Evolutionary conservation across 192 early-diverging fungal species (phyloP), one percentile per base, ranked within the genome.

Genomic region (Geranomyces variabilis): DNA sequence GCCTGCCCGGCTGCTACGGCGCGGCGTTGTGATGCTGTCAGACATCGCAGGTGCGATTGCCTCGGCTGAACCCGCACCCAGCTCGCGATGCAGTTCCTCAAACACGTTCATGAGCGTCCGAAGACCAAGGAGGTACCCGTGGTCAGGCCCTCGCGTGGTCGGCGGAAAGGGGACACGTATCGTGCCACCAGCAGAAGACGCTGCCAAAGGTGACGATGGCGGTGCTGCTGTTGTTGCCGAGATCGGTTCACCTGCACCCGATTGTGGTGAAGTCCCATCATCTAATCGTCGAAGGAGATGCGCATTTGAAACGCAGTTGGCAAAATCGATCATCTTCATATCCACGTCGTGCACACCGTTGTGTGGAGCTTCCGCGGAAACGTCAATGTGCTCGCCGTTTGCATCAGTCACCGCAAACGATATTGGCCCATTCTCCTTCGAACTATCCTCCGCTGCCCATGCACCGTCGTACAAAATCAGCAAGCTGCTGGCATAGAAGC

Each of bases 241-340:
- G 67, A 79, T 45, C 36, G 77, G 64, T 36, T 26, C 66, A 6
- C 51, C 51, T 53, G 51, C 51, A n/a, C n/a, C 51, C 3, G 51
- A 46, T 41, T 41, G 36, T 41, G 3, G 36, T 41, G 10, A 41
- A 7, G 36, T 41, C 22, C 30, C 51, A 28, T 80, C 84, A 30
- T 86, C 82, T 29, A 67, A 63, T 15, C 77, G 75, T 17, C 75
- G 75, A 30, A 84, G 62, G 19, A 79, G 78, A 44, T 90, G 84
- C 28, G 83, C 85, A 53, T 84, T 82, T 33, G 77, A 53, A n/a
- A 93, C 87, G 70, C 93, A 95, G 67, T 98, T 91, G 12, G 94
- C 94, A 81, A 99, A 99, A 74, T 99, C 97, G 70, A 99, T 99
- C 79, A 99, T 94, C 51, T 90, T 89, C 33, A 99, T 76, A 68